phyloP scores from a whole-genome alignment of 768 basidiomycete genomes.

The Crepidotus variabilis region DNA sequence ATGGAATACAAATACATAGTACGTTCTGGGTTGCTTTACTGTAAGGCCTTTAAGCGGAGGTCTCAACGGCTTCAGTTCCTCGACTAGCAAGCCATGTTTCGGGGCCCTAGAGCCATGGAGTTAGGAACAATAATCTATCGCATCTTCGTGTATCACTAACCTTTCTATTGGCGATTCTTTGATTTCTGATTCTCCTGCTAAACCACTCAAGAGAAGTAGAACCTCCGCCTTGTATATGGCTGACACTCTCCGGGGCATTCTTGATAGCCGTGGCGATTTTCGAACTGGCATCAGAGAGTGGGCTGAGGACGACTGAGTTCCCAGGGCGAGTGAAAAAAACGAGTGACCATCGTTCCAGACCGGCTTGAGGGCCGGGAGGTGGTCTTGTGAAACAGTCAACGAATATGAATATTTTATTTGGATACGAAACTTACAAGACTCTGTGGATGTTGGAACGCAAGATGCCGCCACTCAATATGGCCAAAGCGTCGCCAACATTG shows the following conservation, averaged over 20 bases:
- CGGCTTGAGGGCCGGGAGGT: slow-evolving; percentile 54
- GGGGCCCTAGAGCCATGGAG: slow-evolving; percentile 27
- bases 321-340: slow-evolving; percentile 68
- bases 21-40: too few species aligned
- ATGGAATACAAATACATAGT: too few species aligned
- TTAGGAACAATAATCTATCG: neutral
- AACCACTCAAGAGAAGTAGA: slow-evolving; percentile 42
- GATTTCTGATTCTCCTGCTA: slow-evolving; percentile 38
- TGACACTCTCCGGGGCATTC: slow-evolving; percentile 30
- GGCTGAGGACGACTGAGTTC: slow-evolving; percentile 45
- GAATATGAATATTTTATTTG: neutral
- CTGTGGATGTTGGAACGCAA: slow-evolving; percentile 63
- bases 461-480: slow-evolving; percentile 61
- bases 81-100: slow-evolving; percentile 45
- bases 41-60: neutral
- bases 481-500: slow-evolving; percentile 60
- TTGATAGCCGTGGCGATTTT: slow-evolving; percentile 43
- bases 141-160: slow-evolving; percentile 17
- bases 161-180: slow-evolving; percentile 39
- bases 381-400: slow-evolving; percentile 29
- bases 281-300: slow-evolving; percentile 48
- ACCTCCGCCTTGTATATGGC: slow-evolving; percentile 25
- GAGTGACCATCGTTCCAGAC: slow-evolving; percentile 58
- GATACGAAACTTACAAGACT: slow-evolving; percentile 41
- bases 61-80: slow-evolving; percentile 33